Percentiles rank a stretch among this genome's conserved stretches.
These are phyloP conservation scores for Plantago major DNA, from an alignment of 257 asterid genomes.

Conservation along the genomic window DNA sequence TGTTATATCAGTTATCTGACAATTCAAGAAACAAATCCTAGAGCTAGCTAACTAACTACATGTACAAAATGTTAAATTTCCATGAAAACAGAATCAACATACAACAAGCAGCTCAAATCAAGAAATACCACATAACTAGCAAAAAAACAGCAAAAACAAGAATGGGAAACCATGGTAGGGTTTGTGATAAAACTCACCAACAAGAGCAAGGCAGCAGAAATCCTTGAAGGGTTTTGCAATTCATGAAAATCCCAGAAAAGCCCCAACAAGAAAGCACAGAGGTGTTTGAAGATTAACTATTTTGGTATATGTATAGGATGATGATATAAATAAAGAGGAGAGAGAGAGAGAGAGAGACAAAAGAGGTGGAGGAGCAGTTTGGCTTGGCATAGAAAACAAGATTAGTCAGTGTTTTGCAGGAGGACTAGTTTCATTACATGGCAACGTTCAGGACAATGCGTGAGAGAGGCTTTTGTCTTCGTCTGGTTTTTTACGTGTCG, in stretches of 20 bases:
- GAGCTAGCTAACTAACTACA: too few species aligned
- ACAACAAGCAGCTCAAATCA: too few species aligned
- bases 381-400: constrained; percentile 16
- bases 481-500: constrained; percentile 33
- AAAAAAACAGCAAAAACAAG: not conserved
- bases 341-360: constrained; percentile 9
- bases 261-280: too few species aligned
- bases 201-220: constrained; percentile 10
- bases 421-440: constrained; percentile 26
- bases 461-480: constrained; percentile 53
- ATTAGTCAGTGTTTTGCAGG: constrained; percentile 14
- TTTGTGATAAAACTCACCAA: constrained; percentile 24
- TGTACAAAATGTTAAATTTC: too few species aligned
- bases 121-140: too few species aligned
- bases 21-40: too few species aligned
- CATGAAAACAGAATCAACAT: too few species aligned
- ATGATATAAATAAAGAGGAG: not conserved
- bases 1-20: too few species aligned
- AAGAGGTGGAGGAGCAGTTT: not conserved
- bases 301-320: too few species aligned
- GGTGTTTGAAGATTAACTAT: too few species aligned
- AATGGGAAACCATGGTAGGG: not conserved
- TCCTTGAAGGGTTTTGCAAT: constrained; percentile 14
- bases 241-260: constrained; percentile 17
- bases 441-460: constrained; percentile 53